These are phyloP conservation scores for Debaryomyces coudertii DNA, from an alignment of 1,139 yeast genomes.

Conservation along the genomic window DNA sequence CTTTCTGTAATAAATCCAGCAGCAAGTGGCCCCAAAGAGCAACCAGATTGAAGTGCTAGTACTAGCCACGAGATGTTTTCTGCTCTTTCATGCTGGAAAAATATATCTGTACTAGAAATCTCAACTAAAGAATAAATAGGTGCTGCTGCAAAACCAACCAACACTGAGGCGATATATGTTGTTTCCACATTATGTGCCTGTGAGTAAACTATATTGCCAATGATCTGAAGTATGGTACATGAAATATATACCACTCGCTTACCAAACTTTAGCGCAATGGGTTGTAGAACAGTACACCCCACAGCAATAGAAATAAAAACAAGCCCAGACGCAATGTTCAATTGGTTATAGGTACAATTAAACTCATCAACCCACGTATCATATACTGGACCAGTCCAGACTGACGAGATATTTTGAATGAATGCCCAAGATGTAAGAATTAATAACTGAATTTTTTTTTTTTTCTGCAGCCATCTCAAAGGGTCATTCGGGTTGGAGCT, in stretches of 20 bases:
- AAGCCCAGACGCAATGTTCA: conserved; percentile 37
- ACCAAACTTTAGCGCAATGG: conserved; percentile 45
- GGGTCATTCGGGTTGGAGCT: conserved; percentile 39
- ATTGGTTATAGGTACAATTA: conserved; percentile 22
- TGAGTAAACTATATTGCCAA: conserved; percentile 41
- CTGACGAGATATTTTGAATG: conserved; percentile 25
- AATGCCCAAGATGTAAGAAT: conserved; percentile 38
- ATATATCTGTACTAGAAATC: conserved; percentile 50
- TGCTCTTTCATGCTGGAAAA: conserved; percentile 52
- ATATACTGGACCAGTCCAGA: conserved; percentile 12
- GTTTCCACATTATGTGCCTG: conserved; percentile 28
- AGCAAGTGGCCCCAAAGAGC: conserved; percentile 49
- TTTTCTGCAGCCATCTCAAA: conserved; percentile 26
- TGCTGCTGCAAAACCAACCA: conserved; percentile 50
- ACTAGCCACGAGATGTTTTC: conserved; percentile 39
- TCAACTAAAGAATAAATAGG: conserved; percentile 54
- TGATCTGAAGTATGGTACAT: conserved; percentile 35
- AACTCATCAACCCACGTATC: conserved; percentile 10
- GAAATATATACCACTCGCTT: conserved; percentile 40
- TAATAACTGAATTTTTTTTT: conserved; percentile 27
- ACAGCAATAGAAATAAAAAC: conserved; percentile 40
- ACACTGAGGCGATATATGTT: conserved; percentile 36
- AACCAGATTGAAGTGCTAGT: conserved; percentile 48
- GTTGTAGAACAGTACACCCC: conserved; percentile 44
- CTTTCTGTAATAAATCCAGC: conserved; percentile 45